These are phyloP conservation scores for Glycine latifolia DNA, from an alignment of 306 rosid genomes.

Conservation along the genomic window DNA sequence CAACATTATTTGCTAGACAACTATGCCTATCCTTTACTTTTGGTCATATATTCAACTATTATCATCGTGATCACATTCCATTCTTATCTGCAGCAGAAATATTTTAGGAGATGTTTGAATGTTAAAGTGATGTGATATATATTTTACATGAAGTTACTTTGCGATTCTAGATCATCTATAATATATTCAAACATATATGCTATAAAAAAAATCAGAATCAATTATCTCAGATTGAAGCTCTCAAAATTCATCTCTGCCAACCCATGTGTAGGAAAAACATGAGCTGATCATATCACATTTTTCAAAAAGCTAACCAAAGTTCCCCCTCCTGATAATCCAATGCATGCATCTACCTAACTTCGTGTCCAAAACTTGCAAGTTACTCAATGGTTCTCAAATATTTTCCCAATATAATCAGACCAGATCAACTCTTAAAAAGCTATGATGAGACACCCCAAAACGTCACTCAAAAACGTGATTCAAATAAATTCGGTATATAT, in stretches of 20 bases:
- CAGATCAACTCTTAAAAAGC: conserved; percentile 41
- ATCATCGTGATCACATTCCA: conserved; percentile 18
- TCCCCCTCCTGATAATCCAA: conserved; percentile 44
- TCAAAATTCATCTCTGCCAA: conserved; percentile 31
- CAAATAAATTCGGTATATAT: not conserved
- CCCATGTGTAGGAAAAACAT: conserved; percentile 30
- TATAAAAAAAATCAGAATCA: not conserved
- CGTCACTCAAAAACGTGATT: conserved; percentile 22
- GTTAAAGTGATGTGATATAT: no score
- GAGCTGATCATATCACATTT: conserved; percentile 38
- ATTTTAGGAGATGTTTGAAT: not conserved
- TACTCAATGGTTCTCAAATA: conserved; percentile 29
- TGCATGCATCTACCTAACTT: conserved; percentile 45
- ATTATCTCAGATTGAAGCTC: not conserved
- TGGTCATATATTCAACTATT: conserved; percentile 5
- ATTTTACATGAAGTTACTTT: no score
- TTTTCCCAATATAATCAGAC: conserved; percentile 31
- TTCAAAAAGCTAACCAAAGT: conserved; percentile 16
- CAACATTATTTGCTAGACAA: conserved; percentile 29
- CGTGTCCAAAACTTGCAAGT: conserved; percentile 42
- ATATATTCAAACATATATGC: no score
- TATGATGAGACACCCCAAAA: conserved; percentile 38
- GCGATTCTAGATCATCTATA: no score
- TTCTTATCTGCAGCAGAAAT: conserved; percentile 1
- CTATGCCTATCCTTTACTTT: conserved; percentile 5